Percentiles rank a stretch among this genome's conserved stretches.
Conservation (phyloP, 257 asterid genomes). For the Solanum acaule region DNA sequence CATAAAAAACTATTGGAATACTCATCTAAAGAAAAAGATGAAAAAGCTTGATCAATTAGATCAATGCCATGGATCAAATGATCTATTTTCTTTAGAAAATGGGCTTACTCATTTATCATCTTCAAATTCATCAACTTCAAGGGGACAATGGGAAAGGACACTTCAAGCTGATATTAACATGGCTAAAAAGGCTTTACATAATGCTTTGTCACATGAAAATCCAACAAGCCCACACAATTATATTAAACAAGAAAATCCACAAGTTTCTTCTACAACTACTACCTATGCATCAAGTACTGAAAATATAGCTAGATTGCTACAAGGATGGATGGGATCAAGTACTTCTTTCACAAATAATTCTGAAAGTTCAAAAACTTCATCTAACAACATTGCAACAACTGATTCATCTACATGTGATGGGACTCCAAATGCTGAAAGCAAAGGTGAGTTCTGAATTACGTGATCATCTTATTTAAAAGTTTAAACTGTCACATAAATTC, state of each 20-base stretch:
- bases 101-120: slow-evolving; percentile 24
- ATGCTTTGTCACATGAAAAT: slow-evolving; percentile 50
- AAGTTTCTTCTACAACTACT: neutral
- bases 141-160: slow-evolving; percentile 87
- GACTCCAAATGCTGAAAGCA: neutral
- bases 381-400: neutral
- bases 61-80: slow-evolving; percentile 3
- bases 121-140: slow-evolving; percentile 3
- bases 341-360: slow-evolving; percentile 13
- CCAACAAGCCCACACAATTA: neutral
- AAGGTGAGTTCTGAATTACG: neutral
- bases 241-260: neutral
- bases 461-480: neutral
- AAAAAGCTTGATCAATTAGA: slow-evolving; percentile 20
- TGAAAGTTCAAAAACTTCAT: slow-evolving; percentile 27
- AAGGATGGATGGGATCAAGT: slow-evolving; percentile 43
- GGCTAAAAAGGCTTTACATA: slow-evolving; percentile 84
- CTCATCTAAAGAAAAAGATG: slow-evolving; percentile 82
- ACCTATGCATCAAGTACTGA: slow-evolving; percentile 75
- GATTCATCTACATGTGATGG: neutral
- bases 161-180: slow-evolving; percentile 69
- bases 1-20: slow-evolving; percentile 90
- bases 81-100: neutral
- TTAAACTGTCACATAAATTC: neutral
- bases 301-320: slow-evolving; percentile 63